These are phyloP conservation scores for Colletotrichum limetticola DNA, from an alignment of 2,329 filamentous ascomycete species.

Conservation along the genomic window DNA sequence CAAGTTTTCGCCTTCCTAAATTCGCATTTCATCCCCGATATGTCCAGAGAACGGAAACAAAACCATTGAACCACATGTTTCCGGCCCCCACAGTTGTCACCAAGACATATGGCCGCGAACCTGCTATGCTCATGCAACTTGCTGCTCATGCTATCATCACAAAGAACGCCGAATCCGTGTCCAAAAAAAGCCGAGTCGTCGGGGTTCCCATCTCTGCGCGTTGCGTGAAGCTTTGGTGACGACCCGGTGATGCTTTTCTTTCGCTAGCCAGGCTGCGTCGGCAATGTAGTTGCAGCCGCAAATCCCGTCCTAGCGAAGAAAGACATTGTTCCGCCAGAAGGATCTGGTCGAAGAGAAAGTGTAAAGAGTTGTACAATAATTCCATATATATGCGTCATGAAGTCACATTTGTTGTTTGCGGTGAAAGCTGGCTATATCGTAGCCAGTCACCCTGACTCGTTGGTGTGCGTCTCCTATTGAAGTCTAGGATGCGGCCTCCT, in stretches of 20 bases:
- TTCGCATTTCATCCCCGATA: constrained; percentile 32
- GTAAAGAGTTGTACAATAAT: constrained; percentile 49
- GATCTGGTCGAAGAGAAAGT: constrained; percentile 21
- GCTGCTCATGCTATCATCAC: constrained; percentile 52
- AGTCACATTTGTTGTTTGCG: constrained; percentile 30
- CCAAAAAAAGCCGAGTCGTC: constrained; percentile 17
- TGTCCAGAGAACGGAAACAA: constrained; percentile 36
- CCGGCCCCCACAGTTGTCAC: constrained; percentile 26
- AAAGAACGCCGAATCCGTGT: constrained; percentile 41
- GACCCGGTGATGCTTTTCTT: constrained; percentile 23
- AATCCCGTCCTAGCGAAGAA: constrained; percentile 4
- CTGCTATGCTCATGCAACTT: constrained; percentile 44
- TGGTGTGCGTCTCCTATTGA: background rate
- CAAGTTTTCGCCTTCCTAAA: constrained; percentile 26
- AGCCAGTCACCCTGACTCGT: constrained; percentile 10
- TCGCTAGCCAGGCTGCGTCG: background rate
- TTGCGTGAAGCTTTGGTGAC: constrained; percentile 1
- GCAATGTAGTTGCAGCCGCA: background rate
- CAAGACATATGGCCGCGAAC: constrained; percentile 26
- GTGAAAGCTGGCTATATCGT: background rate
- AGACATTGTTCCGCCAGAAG: constrained; percentile 18
- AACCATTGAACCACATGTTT: constrained; percentile 21
- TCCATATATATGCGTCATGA: constrained; percentile 50
- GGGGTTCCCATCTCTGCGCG: background rate
- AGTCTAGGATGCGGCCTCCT: constrained; percentile 45